phyloP scores from a whole-genome alignment of 2,329 filamentous ascomycete genomes.

The Cercospora zeina region DNA sequence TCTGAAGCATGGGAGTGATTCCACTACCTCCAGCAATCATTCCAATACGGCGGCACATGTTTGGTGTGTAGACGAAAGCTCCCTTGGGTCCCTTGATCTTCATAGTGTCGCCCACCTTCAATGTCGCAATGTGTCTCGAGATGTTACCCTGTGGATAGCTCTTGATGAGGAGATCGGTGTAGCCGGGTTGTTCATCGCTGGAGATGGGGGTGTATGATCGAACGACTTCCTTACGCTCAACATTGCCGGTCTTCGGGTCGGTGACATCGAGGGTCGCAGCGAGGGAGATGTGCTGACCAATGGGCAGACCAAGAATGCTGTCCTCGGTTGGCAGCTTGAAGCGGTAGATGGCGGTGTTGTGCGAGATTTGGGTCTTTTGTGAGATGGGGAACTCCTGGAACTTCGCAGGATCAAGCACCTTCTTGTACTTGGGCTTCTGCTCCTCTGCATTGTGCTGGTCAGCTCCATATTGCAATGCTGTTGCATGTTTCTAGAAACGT shows the following conservation, averaged over 20 bases:
- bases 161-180: conserved; percentile 97
- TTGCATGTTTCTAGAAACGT: conserved; percentile 8
- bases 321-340: conserved; percentile 77
- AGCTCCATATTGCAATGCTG: neutral
- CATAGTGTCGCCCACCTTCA: conserved; percentile 82
- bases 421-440: conserved; percentile 63
- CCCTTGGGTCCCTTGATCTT: conserved; percentile 93
- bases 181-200: conserved; percentile 82
- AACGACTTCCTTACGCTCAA: conserved; percentile 76
- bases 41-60: conserved; percentile 93
- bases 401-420: conserved; percentile 78
- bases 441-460: conserved; percentile 15
- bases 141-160: conserved; percentile 97
- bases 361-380: conserved; percentile 92
- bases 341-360: conserved; percentile 99
- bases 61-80: conserved; percentile 94
- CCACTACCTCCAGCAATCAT: conserved; percentile 98
- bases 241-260: conserved; percentile 63
- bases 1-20: conserved; percentile 97
- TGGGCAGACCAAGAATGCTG: conserved; percentile 89
- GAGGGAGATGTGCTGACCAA: conserved; percentile 98
- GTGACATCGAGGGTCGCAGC: conserved; percentile 74
- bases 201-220: conserved; percentile 92
- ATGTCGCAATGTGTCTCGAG: conserved; percentile 82
- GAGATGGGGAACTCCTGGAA: conserved; percentile 93